Base-by-base conservation (phyloP, 345 rosid species). In the Gossypium sturtianum region DNA sequence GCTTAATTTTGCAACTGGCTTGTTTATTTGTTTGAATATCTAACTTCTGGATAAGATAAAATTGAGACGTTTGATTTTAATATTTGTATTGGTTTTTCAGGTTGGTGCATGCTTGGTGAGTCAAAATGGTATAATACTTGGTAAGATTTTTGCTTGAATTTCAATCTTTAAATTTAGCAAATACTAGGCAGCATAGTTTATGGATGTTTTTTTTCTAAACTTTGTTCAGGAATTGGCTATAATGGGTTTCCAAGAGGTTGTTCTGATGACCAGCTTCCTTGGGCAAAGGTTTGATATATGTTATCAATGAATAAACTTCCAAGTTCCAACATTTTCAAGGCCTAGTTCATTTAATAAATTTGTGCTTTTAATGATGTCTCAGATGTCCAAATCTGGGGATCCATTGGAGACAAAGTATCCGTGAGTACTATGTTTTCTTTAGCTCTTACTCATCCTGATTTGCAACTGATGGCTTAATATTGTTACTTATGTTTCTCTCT, bases 241-340 rank as follows among this genome's bases (percentile, higher is more conserved):
- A 94, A 92, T 84, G 98, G 98, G 61, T 92, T 94, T 90, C 98
- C 98, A 43, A 87, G 98, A 85, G 98, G 98, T 70, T 94, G 98
- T 79, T 92, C 98, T 2, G 98, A 94, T 84, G 98, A 92, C 78
- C 84, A 75, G 79, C 98, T 94, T 86, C 96, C 98, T 17, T 94
- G 98, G 98, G 97, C 98, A 74, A 94, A 92, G 97, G 98, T 91
- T 82, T 25, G 81, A 20, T 59, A n/a, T 16, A 25, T 53, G 34
- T 19, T 16, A 44, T 34, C 59, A n/a, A 7, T 66, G 16, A 20
- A 54, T 58, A 38, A 47, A 45, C 2, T 66, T 79, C 15, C 17
- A 12, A 60, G 2, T 61, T 78, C 20, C 15, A 12, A 48, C 60
- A 43, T 71, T 52, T 1, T 76, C 23, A 45, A 27, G 60, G 67